Base-by-base conservation (phyloP, 2,329 filamentous ascomycete species). In the Exophiala mesophila region DNA sequence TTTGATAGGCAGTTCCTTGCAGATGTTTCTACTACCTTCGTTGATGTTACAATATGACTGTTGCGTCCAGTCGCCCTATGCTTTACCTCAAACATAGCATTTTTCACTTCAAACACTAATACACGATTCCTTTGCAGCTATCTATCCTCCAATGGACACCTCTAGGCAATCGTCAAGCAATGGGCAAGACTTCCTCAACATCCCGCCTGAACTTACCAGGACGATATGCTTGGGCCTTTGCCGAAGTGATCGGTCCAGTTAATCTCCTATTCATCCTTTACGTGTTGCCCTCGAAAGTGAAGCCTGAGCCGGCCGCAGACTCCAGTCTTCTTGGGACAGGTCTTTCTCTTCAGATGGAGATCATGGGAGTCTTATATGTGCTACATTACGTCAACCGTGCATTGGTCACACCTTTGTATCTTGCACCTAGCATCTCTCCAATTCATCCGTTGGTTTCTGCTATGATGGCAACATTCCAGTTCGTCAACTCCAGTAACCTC, bases 321-420 rank as follows among this genome's bases (percentile, higher is more conserved):
- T 46, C 45, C 35, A 52, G 44, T 31, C 35, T 49, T 34, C 28
- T 52, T 8, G 39, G 37, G 33, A 45, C 49, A 13, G 51, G 56
- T 16, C 57, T 69, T 2, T 63, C 65, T 2, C 30, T 53, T 2
- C 55, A 59, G 28, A 65, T 64, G 33, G 62, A 67, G 41, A 44
- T 69, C 16, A 45, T 65, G 18, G 60, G 55, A 1, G 46, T 56
- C 3, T 56, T 70, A 0, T 68, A 85, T 72, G 72, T 85, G 23
- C 78, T 90, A 42, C 92, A 98, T 69, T 98, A 98, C 72, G 54
- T 80, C 59, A 94, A 98, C 73, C 87, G 92, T 50, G 89, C 92
- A 7, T 64, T 97, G 43, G 66, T 94, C 49, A 84, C 81, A 42
- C 90, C 92, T 2, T 69, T 94, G 44, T 72, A 90, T 52, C 68